Percentiles rank a stretch among this genome's conserved stretches.
phyloP scores from a whole-genome alignment of 1,139 yeast species.

The Yamadazyma oceani region DNA sequence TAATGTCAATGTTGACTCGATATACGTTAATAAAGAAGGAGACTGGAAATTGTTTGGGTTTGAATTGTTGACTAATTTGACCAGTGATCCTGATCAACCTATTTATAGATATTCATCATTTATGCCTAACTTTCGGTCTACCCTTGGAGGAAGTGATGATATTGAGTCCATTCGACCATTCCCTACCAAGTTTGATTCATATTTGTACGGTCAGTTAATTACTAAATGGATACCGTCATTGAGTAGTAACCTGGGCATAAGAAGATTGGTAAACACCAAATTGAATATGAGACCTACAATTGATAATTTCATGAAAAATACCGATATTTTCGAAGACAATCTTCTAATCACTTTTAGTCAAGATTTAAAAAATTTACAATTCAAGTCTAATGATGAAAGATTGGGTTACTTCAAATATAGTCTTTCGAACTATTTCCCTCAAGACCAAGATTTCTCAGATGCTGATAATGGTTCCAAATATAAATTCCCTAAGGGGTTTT shows the following conservation, averaged over 20 bases:
- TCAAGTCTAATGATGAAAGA: conserved; percentile 52
- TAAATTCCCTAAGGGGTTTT: conserved; percentile 57
- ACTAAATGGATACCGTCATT: conserved; percentile 8
- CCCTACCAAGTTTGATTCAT: conserved; percentile 60
- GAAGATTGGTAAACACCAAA: conserved; percentile 24
- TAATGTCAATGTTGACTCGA: conserved; percentile 53
- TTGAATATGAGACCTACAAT: conserved; percentile 46
- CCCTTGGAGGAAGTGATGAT: conserved; percentile 41
- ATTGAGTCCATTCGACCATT: conserved; percentile 41
- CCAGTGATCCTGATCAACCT: conserved; percentile 52
- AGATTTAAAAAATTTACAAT: conserved; percentile 52
- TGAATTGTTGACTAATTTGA: conserved; percentile 61
- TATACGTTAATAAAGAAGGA: conserved; percentile 65
- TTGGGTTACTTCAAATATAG: conserved; percentile 50
- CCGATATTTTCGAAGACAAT: conserved; percentile 42
- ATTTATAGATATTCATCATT: conserved; percentile 31
- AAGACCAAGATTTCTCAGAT: conserved; percentile 16
- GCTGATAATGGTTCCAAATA: conserved; percentile 9
- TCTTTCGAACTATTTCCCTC: conserved; percentile 29
- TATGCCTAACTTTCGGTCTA: conserved; percentile 10
- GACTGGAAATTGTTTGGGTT: conserved; percentile 89
- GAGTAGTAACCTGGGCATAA: conserved; percentile 7
- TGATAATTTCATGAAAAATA: conserved; percentile 50
- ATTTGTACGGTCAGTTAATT: conserved; percentile 59
- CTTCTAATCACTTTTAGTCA: conserved; percentile 47